Evolutionary conservation across 2,329 filamentous ascomycete genomes (phyloP).

Genomic region (Xylaria sp.): DNA sequence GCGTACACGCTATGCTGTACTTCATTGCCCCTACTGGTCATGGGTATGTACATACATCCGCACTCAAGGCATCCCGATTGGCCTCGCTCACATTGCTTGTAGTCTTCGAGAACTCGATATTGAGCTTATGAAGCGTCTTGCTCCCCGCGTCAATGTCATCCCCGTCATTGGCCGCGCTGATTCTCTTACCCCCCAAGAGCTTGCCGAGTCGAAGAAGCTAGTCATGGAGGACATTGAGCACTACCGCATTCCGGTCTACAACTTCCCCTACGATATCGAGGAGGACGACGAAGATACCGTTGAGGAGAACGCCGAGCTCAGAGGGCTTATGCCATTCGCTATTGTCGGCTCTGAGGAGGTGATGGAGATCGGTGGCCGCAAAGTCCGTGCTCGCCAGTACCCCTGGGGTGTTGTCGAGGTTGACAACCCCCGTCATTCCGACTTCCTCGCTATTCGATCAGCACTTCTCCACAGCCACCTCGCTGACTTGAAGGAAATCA

Average conservation of each 20-base stretch:
- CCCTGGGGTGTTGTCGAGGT: constrained; percentile 99
- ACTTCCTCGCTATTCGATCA: constrained; percentile 95
- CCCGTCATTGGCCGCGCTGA: constrained; percentile 98
- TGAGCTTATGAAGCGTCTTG: constrained; percentile 98
- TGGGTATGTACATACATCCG: constrained; percentile 54
- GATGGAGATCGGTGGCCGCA: constrained; percentile 86
- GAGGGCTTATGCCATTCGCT: constrained; percentile 96
- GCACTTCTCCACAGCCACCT: constrained; percentile 96
- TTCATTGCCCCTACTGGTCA: constrained; percentile 98
- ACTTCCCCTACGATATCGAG: constrained; percentile 99
- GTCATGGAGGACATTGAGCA: constrained; percentile 99
- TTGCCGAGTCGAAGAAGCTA: constrained; percentile 98
- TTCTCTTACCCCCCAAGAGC: constrained; percentile 89
- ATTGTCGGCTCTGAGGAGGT: constrained; percentile 97
- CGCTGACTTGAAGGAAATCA: constrained; percentile 98
- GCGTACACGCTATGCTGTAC: constrained; percentile 96
- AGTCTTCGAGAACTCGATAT: constrained; percentile 98
- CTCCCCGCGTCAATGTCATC: constrained; percentile 96
- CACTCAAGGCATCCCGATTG: neutral
- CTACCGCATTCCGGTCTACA: constrained; percentile 99
- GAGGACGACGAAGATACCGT: constrained; percentile 99
- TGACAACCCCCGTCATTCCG: constrained; percentile 97
- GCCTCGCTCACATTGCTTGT: constrained; percentile 20
- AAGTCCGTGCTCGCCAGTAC: constrained; percentile 92
- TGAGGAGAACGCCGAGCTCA: constrained; percentile 96